Evolutionary conservation across 331 rosid species (phyloP).

Genomic region (Rhamnella rubrinervis): DNA sequence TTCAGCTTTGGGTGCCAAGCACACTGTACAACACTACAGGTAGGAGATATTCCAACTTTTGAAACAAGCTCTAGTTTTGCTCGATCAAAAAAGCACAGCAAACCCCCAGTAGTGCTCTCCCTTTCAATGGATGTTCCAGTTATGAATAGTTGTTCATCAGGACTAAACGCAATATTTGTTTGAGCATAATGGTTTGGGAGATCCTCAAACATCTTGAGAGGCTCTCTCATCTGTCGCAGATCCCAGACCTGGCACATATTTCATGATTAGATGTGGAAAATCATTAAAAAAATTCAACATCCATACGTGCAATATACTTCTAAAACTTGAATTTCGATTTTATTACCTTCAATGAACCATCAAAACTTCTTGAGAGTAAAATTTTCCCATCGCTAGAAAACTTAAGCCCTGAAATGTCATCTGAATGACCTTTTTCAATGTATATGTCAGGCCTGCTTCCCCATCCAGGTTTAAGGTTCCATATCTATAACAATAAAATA

Average conservation of each 20-base stretch:
- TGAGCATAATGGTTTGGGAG: constrained; percentile 86
- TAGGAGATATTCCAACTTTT: constrained; percentile 83
- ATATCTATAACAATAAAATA: constrained; percentile 50
- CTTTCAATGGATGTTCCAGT: constrained; percentile 93
- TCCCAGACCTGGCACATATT: constrained; percentile 77
- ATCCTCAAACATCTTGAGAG: constrained; percentile 72
- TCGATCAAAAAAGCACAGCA: constrained; percentile 81
- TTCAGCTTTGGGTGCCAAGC: constrained; percentile 93
- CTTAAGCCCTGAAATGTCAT: constrained; percentile 68
- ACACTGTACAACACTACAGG: constrained; percentile 84
- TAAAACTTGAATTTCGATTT: not conserved
- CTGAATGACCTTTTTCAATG: constrained; percentile 67
- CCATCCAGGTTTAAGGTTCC: constrained; percentile 94
- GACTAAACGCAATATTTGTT: constrained; percentile 84
- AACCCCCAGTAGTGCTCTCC: constrained; percentile 79
- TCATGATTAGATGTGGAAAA: constrained; percentile 22
- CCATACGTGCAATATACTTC: constrained; percentile 1
- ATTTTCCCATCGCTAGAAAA: constrained; percentile 77
- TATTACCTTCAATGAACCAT: constrained; percentile 75
- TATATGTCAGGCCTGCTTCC: constrained; percentile 91
- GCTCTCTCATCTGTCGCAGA: constrained; percentile 71
- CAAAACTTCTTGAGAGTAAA: constrained; percentile 82
- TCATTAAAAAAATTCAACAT: not conserved
- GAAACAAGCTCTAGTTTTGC: constrained; percentile 82
- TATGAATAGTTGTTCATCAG: constrained; percentile 82